Evolutionary conservation across 345 rosid species (phyloP), one percentile per base, ranked within the genome.

Genomic region (Rhizophora apiculata): DNA sequence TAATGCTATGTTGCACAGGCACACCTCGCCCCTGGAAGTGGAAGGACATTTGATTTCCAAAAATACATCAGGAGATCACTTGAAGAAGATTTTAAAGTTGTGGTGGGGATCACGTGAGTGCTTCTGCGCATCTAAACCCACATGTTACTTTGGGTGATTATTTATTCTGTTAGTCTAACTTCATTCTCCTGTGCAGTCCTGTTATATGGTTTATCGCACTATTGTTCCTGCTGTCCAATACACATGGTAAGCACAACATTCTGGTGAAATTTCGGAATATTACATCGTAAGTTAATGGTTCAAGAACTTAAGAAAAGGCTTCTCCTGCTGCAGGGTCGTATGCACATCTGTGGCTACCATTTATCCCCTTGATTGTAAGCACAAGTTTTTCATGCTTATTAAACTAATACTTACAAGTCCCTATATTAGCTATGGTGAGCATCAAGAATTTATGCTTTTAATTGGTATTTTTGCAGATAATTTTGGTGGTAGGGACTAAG

Each of bases 11-110:
- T 46, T 11, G 30, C n/a, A 3, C 92, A 95, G 98, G 96, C 99
- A 59, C 99, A 95, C 83, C 72, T 92, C 71, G 86, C 96, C 52
- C 89, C 92, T 57, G 91, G 84, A 68, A 87, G 91, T 66, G 85
- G 70, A 80, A 74, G 82, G 68, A 87, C 48, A 70, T 95, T 95
- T 13, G 85, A 95, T 77, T 95, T 95, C 67, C 92, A 83, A 78
- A 85, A 90, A 54, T 95, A 95, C 74, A 92, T 95, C 58, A 75
- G 73, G 52, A 86, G 90, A 83, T 92, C 99, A 70, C 83, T 95
- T 26, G 96, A 95, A 67, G 86, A 87, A 49, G 99, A 95, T 79
- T 92, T 95, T 74, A 82, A 82, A 76, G 94, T 83, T 30, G 96
- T 92, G 20, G 99, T 95, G 27, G 96, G 98, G 6, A 92, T 95